Base-by-base conservation (phyloP, 441 rosid genomes). In the Metrosideros polymorpha region DNA sequence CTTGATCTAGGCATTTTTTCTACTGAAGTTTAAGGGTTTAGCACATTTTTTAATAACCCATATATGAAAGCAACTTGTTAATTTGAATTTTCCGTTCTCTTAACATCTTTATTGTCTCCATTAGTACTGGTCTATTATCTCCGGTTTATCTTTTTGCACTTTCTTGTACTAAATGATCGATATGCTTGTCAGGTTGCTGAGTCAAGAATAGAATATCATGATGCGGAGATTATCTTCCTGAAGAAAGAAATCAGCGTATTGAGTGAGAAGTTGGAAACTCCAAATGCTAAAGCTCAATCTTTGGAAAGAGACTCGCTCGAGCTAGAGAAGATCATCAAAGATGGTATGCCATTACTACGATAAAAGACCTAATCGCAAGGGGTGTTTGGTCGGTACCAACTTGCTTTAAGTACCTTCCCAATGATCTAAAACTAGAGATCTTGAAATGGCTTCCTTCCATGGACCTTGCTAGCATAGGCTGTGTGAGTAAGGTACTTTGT, bases 111-210 rank as follows among this genome's bases (percentile, higher is more conserved):
- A 22, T 66, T 66, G 53, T 83, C 7, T 27, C 53, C 83, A 56
- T 39, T 25, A 42, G 51, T 84, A 42, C 35, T 27, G 29, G 63
- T 18, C 12, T 59, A 39, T 79, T 90, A 55, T 84, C 63, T 85
- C 52, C 54, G 55, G 13, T 76, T 6, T 63, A 52, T 47, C 19
- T 50, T 45, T 53, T 75, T 50, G 32, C 82, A 84, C 87, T 56
- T 89, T 83, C 87, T 83, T 24, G 43, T 79, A 45, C 77, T 55
- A 19, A 47, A 71, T 71, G n/a, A 71, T 71, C 39, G 47, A 51
- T 86, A 50, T 88, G 43, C 86, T 89, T 90, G 92, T 88, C 95
- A 98, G 99, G 97, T 96, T 88, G 99, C 99, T 49, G 95, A 96
- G 89, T 96, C 98, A 54, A 97, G 95, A 89, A 88, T 98, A 59